These are phyloP conservation scores for Marasmius fiardii DNA, from an alignment of 1,284 basidiomycete species.

Conservation along the genomic window DNA sequence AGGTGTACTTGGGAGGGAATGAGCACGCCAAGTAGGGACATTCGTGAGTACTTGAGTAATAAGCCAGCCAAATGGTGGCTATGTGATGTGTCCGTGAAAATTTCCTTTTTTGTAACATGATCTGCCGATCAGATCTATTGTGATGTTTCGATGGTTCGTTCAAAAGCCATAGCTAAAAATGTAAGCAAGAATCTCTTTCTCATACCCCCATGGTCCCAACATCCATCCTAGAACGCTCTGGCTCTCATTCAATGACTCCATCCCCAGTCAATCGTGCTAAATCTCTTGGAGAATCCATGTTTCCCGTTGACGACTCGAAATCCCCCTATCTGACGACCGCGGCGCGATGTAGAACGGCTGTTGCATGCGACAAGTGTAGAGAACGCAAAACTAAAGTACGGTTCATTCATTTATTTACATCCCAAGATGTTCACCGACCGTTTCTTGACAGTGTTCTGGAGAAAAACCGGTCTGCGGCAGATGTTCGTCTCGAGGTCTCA, in stretches of 20 bases:
- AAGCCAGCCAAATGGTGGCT: too few species aligned
- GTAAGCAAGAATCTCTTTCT: not conserved
- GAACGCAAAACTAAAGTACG: constrained; percentile 2
- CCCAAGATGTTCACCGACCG: too few species aligned
- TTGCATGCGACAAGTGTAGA: constrained; percentile 1
- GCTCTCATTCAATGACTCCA: not conserved
- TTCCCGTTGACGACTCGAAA: not conserved
- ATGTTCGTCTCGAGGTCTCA: not conserved
- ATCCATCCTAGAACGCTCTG: too few species aligned
- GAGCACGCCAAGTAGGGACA: too few species aligned
- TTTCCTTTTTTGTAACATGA: too few species aligned
- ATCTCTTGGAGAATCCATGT: not conserved
- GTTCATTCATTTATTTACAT: not conserved
- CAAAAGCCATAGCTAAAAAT: not conserved
- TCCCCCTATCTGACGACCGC: not conserved
- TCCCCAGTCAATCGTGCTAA: not conserved
- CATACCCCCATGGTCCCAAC: not conserved
- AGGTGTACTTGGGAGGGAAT: too few species aligned
- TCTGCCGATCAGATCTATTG: too few species aligned
- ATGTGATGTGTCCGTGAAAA: too few species aligned
- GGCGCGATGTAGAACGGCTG: not conserved
- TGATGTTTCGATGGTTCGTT: too few species aligned
- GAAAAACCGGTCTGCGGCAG: not conserved
- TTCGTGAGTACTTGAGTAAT: too few species aligned
- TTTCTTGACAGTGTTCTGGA: not conserved